Evolutionary conservation across 1,284 basidiomycete species (phyloP).

Genomic region (Acaromyces ingoldii): DNA sequence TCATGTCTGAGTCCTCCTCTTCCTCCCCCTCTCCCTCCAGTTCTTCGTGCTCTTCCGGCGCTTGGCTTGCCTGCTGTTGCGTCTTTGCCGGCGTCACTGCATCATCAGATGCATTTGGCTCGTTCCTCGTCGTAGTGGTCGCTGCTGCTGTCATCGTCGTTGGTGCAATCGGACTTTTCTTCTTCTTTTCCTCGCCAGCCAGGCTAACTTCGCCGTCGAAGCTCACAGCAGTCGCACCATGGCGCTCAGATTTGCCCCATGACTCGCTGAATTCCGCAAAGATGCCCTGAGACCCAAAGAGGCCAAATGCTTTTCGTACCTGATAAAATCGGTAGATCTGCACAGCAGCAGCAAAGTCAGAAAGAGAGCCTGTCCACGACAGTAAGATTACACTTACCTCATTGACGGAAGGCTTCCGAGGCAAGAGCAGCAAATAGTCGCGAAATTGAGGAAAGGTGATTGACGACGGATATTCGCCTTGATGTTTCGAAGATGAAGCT

Average conservation of each 20-base stretch:
- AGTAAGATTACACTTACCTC: conserved; percentile 22
- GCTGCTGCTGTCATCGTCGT: background rate
- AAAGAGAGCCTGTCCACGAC: background rate
- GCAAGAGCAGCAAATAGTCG: conserved; percentile 47
- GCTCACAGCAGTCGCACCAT: conserved; percentile 43
- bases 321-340: conserved; percentile 50
- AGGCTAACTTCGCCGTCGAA: conserved; percentile 46
- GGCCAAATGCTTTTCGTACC: conserved; percentile 46
- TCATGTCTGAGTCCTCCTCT: conserved; percentile 58
- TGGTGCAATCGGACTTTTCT: too few species aligned
- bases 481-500: conserved; percentile 22
- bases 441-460: conserved; percentile 49
- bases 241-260: conserved; percentile 43
- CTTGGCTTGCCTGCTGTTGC: background rate
- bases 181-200: conserved; percentile 41
- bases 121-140: background rate
- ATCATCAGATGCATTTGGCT: background rate
- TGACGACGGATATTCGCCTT: conserved; percentile 16
- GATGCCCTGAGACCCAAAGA: conserved; percentile 48
- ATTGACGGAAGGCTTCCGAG: conserved; percentile 40
- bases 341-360: background rate
- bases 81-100: background rate
- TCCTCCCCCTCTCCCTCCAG: conserved; percentile 60
- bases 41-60: background rate
- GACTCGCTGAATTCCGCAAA: conserved; percentile 45